phyloP scores from a whole-genome alignment of 1,284 basidiomycete species.

The Ganoderma meredithae region DNA sequence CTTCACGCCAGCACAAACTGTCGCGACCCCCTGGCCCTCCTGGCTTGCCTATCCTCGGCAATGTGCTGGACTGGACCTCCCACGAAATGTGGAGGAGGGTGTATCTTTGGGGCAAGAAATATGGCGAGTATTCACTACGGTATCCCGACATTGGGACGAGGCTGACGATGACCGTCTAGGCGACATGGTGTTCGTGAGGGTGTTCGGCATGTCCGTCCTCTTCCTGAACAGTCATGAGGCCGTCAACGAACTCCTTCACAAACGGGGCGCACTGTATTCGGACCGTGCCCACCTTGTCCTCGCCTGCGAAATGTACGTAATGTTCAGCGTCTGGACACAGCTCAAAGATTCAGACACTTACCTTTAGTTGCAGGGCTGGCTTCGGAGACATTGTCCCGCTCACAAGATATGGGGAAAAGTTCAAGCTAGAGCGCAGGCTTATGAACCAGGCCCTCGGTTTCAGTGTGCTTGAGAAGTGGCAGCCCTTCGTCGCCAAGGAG shows the following conservation, averaged over 20 bases:
- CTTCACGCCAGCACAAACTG: neutral
- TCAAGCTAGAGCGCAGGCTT: constrained; percentile 22
- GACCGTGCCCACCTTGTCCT: constrained; percentile 26
- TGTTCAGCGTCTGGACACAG: neutral
- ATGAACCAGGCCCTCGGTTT: constrained; percentile 22
- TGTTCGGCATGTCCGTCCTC: constrained; percentile 23
- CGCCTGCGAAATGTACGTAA: constrained; percentile 19
- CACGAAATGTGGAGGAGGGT: constrained; percentile 15
- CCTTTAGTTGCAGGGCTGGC: constrained; percentile 11
- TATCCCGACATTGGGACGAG: neutral
- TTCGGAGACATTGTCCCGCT: constrained; percentile 17
- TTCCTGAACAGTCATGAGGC: constrained; percentile 29
- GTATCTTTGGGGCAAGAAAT: constrained; percentile 9
- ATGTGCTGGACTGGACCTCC: constrained; percentile 14
- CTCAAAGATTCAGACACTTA: neutral
- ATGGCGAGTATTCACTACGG: neutral
- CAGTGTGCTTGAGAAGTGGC: constrained; percentile 19
- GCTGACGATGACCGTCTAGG: neutral
- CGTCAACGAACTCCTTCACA: constrained; percentile 34
- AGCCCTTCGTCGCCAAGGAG: constrained; percentile 10
- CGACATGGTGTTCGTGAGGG: constrained; percentile 9
- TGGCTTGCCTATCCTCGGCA: constrained; percentile 18
- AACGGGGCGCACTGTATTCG: constrained; percentile 33
- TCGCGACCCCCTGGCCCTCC: constrained; percentile 20
- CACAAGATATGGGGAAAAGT: constrained; percentile 17